phyloP scores from a whole-genome alignment of 495 filamentous ascomycete genomes.

The Aspergillus biplanus region DNA sequence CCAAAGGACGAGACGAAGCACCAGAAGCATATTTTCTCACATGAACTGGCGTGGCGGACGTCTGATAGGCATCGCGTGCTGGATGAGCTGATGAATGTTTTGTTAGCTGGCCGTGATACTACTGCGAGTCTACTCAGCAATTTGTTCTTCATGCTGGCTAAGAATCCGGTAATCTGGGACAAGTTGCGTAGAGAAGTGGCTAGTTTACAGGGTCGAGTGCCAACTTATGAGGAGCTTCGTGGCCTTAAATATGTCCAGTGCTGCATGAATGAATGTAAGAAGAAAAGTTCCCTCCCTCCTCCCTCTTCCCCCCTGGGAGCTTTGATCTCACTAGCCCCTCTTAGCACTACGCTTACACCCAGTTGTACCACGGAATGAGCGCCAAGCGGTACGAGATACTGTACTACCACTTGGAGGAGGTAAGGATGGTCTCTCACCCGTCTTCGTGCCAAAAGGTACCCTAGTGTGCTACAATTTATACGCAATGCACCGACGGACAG shows the following conservation, averaged over 20 bases:
- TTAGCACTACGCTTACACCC: slow-evolving; percentile 67
- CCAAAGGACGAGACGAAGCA: not conserved
- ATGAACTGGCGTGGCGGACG: slow-evolving; percentile 16
- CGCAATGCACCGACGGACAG: slow-evolving; percentile 68
- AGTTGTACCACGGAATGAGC: slow-evolving; percentile 71
- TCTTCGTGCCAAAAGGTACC: slow-evolving; percentile 64
- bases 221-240: slow-evolving; percentile 67
- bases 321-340: not conserved
- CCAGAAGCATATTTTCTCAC: slow-evolving; percentile 7
- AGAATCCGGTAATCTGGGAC: slow-evolving; percentile 47
- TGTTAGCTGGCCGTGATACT: slow-evolving; percentile 62
- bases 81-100: slow-evolving; percentile 33
- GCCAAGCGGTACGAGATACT: slow-evolving; percentile 67
- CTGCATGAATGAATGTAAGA: slow-evolving; percentile 42
- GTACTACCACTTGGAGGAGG: slow-evolving; percentile 73
- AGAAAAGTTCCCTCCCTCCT: not conserved
- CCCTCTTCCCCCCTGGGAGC: not conserved
- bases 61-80: slow-evolving; percentile 1
- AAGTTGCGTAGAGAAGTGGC: slow-evolving; percentile 56
- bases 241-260: slow-evolving; percentile 76
- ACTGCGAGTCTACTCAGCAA: slow-evolving; percentile 61
- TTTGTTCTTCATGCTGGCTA: slow-evolving; percentile 58
- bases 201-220: not conserved
- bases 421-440: slow-evolving; percentile 61
- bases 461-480: slow-evolving; percentile 60